Conservation (phyloP, 2,329 filamentous ascomycete species). For the Fusarium sp. region DNA sequence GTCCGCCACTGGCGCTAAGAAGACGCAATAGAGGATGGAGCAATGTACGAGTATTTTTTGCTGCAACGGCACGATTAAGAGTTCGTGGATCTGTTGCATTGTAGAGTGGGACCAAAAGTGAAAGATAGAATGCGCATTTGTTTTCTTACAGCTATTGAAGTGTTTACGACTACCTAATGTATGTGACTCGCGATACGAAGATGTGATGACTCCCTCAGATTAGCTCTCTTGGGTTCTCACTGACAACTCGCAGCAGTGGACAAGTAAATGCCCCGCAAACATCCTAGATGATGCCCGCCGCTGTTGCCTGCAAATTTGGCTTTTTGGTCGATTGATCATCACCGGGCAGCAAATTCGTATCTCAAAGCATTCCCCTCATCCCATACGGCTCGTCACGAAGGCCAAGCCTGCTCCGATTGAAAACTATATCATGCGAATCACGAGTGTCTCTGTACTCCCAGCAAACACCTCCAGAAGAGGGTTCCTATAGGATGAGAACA, state of each 20-base stretch:
- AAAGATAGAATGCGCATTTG: constrained; percentile 35
- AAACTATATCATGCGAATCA: constrained; percentile 57
- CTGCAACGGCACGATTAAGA: constrained; percentile 4
- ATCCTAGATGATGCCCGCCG: constrained; percentile 30
- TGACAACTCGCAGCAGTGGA: constrained; percentile 52
- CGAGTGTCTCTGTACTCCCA: constrained; percentile 24
- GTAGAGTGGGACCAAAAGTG: constrained; percentile 36
- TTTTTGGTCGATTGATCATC: constrained; percentile 64
- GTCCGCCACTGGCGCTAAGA: constrained; percentile 50
- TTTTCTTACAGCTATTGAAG: constrained; percentile 3
- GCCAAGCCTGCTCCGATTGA: constrained; percentile 60
- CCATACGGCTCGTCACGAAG: neutral
- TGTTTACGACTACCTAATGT: neutral
- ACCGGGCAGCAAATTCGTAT: constrained; percentile 48
- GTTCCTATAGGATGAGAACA: constrained; percentile 5
- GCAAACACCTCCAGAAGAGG: neutral
- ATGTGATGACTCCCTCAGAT: constrained; percentile 57
- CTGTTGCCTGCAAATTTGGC: constrained; percentile 65
- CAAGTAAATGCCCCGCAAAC: constrained; percentile 4
- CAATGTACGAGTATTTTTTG: constrained; percentile 24
- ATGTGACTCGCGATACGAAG: constrained; percentile 18
- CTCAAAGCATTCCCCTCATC: constrained; percentile 4
- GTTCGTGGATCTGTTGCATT: constrained; percentile 19
- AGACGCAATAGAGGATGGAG: constrained; percentile 53
- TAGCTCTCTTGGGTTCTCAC: constrained; percentile 65